Percentiles rank a stretch among this genome's conserved stretches.
Evolutionary conservation across 768 basidiomycete genomes (phyloP).

Genomic region (Tricholoma hemisulphureum): DNA sequence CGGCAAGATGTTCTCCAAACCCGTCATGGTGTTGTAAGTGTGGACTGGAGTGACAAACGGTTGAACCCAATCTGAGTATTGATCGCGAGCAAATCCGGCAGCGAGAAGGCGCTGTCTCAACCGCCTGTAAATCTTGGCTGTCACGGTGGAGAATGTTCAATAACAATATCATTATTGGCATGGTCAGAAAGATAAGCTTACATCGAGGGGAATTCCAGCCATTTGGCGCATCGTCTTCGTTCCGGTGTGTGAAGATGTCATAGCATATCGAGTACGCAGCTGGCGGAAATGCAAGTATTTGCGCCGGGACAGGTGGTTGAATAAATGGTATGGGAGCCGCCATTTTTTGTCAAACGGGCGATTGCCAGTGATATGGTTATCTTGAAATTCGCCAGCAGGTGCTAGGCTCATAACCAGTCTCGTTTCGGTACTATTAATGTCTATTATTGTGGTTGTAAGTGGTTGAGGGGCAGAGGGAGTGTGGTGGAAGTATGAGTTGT

Average conservation of each 20-base stretch:
- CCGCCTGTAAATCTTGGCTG: not conserved
- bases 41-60: too few relatives aligned
- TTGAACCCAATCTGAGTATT: not conserved
- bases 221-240: not conserved
- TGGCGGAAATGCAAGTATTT: not conserved
- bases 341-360: not conserved
- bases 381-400: too few relatives aligned
- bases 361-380: too few relatives aligned
- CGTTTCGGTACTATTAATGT: too few relatives aligned
- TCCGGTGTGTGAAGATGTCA: not conserved
- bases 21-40: too few relatives aligned
- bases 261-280: not conserved
- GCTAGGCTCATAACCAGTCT: too few relatives aligned
- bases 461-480: too few relatives aligned
- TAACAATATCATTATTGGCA: not conserved
- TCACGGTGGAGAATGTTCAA: not conserved
- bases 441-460: too few relatives aligned
- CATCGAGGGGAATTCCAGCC: not conserved
- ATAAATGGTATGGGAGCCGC: not conserved
- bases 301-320: not conserved
- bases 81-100: not conserved
- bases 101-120: not conserved
- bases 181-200: not conserved
- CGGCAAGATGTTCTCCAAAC: too few relatives aligned
- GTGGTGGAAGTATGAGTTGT: too few relatives aligned